phyloP scores from a whole-genome alignment of 176 grass and related monocot genomes.

The Musa beccarii region DNA sequence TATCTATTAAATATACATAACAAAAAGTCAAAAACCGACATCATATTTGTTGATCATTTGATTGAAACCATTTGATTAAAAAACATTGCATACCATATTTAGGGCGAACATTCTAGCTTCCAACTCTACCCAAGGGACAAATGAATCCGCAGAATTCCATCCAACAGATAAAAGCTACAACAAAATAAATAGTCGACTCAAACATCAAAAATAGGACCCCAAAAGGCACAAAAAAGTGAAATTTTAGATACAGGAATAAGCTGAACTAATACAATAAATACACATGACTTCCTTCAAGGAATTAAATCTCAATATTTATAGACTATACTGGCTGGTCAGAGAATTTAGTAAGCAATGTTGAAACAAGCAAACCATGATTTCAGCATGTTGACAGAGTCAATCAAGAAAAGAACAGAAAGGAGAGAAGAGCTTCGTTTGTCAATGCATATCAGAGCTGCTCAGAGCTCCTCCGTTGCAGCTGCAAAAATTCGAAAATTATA shows the following conservation, averaged over 20 bases:
- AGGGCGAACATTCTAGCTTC: constrained; percentile 89
- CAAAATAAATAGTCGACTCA: neutral
- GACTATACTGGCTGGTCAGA: too few relatives aligned
- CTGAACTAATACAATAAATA: neutral
- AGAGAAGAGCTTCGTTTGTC: too few relatives aligned
- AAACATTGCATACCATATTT: constrained; percentile 53
- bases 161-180: constrained; percentile 58
- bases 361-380: too few relatives aligned
- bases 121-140: constrained; percentile 77
- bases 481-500: too few relatives aligned
- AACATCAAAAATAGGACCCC: neutral
- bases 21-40: neutral
- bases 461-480: too few relatives aligned
- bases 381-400: too few relatives aligned
- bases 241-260: constrained; percentile 12
- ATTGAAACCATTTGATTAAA: constrained; percentile 13
- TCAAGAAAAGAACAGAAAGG: too few relatives aligned
- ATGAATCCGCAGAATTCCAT: constrained; percentile 50
- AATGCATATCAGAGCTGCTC: too few relatives aligned
- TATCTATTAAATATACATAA: neutral
- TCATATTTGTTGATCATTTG: neutral
- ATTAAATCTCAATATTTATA: too few relatives aligned
- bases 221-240: neutral
- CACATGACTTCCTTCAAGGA: too few relatives aligned
- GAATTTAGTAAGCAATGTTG: too few relatives aligned